Evolutionary conservation across 805 yeast genomes (phyloP), one percentile per base, ranked within the genome.

Genomic region (Teunomyces barrocoloradensis): DNA sequence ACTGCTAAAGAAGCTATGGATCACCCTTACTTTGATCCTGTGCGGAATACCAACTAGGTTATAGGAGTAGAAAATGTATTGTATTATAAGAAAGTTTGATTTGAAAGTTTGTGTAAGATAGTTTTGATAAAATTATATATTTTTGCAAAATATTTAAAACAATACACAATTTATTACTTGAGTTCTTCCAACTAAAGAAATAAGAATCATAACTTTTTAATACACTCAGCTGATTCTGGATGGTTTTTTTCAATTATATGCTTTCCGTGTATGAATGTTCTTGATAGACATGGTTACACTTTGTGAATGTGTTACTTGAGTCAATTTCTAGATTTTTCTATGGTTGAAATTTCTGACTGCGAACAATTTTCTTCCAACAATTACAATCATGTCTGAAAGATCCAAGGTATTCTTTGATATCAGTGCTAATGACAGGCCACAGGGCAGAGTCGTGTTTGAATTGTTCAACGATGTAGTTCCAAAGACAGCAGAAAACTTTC

Each of bases 1-100:
- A 90, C 97, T 4, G 96, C 97, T 2, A 74, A 79, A 64, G 96
- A 90, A 65, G 95, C 96, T 13, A 81, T 89, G 89, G 79, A 64
- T 3, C 96, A 90, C 68, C 73, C 75, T 9, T 86, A 84, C 61
- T 85, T 86, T 67, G 77, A 78, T 41, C 56, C 61, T 6, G 51
- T 63, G 23, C 48, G 64, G 20, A 36, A 36, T 15, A 13, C 40
- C 40, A 37, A 37, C 28, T 37, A 37, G n/a, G 40, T 21, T 37
- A 37, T 13, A n/a, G 11, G 29, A 23, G 25, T 37, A 37, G 40
- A 37, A 37, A 21, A 13, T 37, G 40, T 37, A 37, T 23, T 37
- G 40, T 37, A 37, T 23, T 23, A 37, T 37, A 37, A n/a, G 17
- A 20, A 6, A 37, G 25, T 11, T 5, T 18, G 12, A 10, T 1